A percentile compares a stretch with the other conserved stretches of the same genome.
Conservation (phyloP, 2,329 filamentous ascomycete species). For the Penicillium sp. region DNA sequence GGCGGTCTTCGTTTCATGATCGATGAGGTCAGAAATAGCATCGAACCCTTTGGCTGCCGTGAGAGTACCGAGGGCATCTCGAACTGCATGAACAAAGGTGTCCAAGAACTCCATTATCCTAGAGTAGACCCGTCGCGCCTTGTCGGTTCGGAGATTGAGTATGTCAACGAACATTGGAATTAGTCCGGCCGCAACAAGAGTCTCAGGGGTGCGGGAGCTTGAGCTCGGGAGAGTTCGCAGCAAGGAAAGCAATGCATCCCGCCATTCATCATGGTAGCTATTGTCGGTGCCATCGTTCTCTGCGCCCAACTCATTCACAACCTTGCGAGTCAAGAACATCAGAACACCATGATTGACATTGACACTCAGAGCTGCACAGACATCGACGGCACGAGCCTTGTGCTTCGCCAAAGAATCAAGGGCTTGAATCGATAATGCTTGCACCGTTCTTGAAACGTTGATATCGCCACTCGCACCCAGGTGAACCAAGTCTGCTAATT, state of each 20-base stretch:
- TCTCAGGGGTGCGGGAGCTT: slow-evolving; percentile 66
- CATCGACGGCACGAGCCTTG: slow-evolving; percentile 68
- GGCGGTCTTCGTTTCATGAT: slow-evolving; percentile 68
- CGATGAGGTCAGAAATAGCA: slow-evolving; percentile 79
- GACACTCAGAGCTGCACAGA: slow-evolving; percentile 84
- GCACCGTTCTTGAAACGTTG: slow-evolving; percentile 66
- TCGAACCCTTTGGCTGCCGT: slow-evolving; percentile 79
- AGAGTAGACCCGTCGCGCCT: slow-evolving; percentile 76
- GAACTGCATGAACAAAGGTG: slow-evolving; percentile 75
- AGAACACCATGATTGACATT: slow-evolving; percentile 95
- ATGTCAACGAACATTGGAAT: slow-evolving; percentile 88
- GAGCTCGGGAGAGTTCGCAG: slow-evolving; percentile 70
- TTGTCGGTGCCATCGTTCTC: slow-evolving; percentile 54
- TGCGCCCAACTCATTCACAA: slow-evolving; percentile 70
- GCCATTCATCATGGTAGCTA: slow-evolving; percentile 77
- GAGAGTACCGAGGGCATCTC: slow-evolving; percentile 76
- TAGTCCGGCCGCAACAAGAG: slow-evolving; percentile 81
- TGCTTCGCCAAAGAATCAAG: slow-evolving; percentile 82
- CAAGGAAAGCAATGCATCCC: slow-evolving; percentile 81
- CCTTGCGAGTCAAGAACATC: slow-evolving; percentile 86
- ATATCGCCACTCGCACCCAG: slow-evolving; percentile 65
- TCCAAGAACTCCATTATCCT: slow-evolving; percentile 84
- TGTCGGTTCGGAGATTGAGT: slow-evolving; percentile 70
- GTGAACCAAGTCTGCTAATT: slow-evolving; percentile 86
- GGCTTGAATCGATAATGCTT: slow-evolving; percentile 73